Evolutionary conservation across 495 filamentous ascomycete genomes (phyloP).

Genomic region (Neurospora sp.): DNA sequence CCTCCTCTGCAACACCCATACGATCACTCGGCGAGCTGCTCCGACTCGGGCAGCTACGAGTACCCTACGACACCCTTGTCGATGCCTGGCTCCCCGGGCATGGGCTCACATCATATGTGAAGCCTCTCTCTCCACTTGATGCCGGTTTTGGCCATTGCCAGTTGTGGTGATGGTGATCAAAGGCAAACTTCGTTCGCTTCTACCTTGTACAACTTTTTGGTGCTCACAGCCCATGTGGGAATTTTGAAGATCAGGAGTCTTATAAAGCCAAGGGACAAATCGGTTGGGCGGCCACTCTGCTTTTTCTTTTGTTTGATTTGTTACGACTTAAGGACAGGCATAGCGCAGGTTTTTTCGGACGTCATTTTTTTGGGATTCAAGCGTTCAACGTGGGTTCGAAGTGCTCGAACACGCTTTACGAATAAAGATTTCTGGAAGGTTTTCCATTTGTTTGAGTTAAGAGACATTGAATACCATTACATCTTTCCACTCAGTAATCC

Average conservation of each 20-base stretch:
- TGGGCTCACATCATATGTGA: constrained; percentile 26
- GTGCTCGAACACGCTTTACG: constrained; percentile 11
- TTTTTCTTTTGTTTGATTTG: not conserved
- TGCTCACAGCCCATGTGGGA: not conserved
- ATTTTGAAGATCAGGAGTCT: not conserved
- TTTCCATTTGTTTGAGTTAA: not conserved
- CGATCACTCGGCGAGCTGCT: constrained; percentile 58
- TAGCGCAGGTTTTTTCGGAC: constrained; percentile 6
- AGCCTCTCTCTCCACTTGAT: not conserved
- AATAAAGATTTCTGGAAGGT: not conserved
- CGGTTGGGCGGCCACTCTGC: not conserved
- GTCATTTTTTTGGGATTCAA: not conserved
- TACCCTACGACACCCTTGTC: constrained; percentile 62
- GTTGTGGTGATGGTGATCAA: not conserved
- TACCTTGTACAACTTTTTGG: not conserved
- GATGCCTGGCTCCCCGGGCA: constrained; percentile 53
- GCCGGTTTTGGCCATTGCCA: not conserved
- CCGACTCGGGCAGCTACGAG: constrained; percentile 45
- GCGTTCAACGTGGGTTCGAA: constrained; percentile 4
- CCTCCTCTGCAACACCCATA: constrained; percentile 75
- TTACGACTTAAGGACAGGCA: not conserved
- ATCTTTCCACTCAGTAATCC: not conserved
- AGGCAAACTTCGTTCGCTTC: not conserved
- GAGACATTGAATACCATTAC: not conserved
- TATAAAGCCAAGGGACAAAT: not conserved